Evolutionary conservation across 2,329 filamentous ascomycete species (phyloP).

Genomic region (Ascocoryne sarcoides): DNA sequence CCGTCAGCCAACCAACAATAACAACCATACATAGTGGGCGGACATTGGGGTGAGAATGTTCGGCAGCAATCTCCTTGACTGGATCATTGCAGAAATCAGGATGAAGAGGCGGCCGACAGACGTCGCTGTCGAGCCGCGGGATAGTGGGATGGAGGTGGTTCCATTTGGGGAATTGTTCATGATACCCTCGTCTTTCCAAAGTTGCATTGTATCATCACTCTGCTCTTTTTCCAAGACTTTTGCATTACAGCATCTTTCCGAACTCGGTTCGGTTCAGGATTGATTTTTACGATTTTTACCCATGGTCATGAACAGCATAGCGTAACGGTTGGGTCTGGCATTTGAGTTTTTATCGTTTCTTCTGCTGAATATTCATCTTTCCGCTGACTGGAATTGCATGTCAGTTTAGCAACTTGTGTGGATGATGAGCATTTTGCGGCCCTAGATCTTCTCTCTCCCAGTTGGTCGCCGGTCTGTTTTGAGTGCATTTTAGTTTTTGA

Average conservation of each 20-base stretch:
- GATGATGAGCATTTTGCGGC: neutral
- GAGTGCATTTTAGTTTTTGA: neutral
- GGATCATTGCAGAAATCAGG: slow-evolving; percentile 4
- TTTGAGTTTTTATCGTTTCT: neutral
- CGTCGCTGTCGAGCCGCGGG: slow-evolving; percentile 1
- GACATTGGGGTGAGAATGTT: slow-evolving; percentile 24
- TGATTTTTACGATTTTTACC: too few relatives aligned
- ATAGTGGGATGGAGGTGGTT: neutral
- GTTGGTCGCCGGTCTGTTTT: neutral
- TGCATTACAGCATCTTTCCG: slow-evolving; percentile 1
- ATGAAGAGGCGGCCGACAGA: neutral
- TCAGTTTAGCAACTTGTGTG: neutral
- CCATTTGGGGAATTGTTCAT: slow-evolving; percentile 1
- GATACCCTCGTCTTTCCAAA: slow-evolving; percentile 3
- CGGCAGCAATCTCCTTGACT: slow-evolving; percentile 9
- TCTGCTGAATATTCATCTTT: neutral
- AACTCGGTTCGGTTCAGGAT: neutral
- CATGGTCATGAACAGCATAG: neutral
- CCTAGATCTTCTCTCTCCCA: neutral
- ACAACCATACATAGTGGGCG: slow-evolving; percentile 29
- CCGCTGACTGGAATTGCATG: neutral
- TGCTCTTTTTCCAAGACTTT: neutral
- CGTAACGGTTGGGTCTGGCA: neutral
- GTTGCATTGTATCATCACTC: slow-evolving; percentile 2
- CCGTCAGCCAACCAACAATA: slow-evolving; percentile 28